phyloP scores from a whole-genome alignment of 192 early-diverging fungal species.

The Lunasporangiospora selenospora region DNA sequence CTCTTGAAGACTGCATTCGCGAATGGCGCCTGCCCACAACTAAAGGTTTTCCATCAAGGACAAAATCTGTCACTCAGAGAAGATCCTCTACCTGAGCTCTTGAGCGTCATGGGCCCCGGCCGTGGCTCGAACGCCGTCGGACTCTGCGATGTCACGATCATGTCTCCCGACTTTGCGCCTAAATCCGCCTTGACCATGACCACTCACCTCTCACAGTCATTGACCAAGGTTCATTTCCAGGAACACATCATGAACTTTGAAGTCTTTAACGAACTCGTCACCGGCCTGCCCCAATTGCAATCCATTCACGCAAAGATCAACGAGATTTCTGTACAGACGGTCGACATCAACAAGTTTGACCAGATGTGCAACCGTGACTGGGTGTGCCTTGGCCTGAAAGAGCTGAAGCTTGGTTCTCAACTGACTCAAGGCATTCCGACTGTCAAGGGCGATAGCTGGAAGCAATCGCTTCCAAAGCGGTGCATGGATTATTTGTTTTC shows the following conservation, averaged over 20 bases:
- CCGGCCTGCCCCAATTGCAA: constrained; percentile 9
- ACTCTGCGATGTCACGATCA: constrained; percentile 6
- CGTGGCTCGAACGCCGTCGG: constrained; percentile 13
- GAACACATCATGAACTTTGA: constrained; percentile 12
- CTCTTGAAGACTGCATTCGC: constrained; percentile 11
- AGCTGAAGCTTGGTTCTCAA: constrained; percentile 15
- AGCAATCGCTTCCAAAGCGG: constrained; percentile 18
- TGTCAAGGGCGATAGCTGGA: constrained; percentile 16
- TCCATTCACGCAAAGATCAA: constrained; percentile 4
- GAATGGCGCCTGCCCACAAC: constrained; percentile 9
- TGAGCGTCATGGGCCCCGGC: constrained; percentile 15
- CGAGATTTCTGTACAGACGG: constrained; percentile 12
- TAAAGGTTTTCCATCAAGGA: constrained; percentile 9
- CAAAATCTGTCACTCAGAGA: background rate
- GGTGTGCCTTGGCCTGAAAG: constrained; percentile 16
- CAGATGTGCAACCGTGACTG: constrained; percentile 15
- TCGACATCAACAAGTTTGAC: constrained; percentile 17
- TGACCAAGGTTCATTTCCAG: constrained; percentile 9
- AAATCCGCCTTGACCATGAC: constrained; percentile 20
- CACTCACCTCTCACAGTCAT: constrained; percentile 3
- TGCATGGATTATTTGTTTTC: constrained; percentile 16
- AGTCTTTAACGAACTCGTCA: constrained; percentile 17
- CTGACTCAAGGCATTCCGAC: constrained; percentile 12
- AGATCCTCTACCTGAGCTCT: constrained; percentile 9
- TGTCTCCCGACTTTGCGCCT: background rate